Conservation (phyloP, 495 filamentous ascomycete genomes). For the Lasiosphaeria miniovina region DNA sequence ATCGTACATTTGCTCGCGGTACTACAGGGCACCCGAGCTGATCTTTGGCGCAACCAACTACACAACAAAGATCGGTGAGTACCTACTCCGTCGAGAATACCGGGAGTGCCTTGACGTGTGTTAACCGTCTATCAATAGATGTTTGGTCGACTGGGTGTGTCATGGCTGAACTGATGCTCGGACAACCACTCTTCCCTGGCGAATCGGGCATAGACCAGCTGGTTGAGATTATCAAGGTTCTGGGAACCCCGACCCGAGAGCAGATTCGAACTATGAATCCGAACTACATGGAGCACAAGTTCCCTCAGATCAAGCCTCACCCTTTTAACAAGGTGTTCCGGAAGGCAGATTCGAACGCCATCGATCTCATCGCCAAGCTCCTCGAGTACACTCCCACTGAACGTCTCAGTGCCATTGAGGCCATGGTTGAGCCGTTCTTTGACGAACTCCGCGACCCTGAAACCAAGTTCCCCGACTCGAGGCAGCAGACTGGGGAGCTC, state of each 20-base stretch:
- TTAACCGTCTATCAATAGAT: slow-evolving; percentile 54
- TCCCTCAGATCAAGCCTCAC: slow-evolving; percentile 99
- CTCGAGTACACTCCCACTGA: slow-evolving; percentile 97
- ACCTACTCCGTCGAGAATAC: background rate
- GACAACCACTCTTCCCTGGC: slow-evolving; percentile 97
- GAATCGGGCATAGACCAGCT: slow-evolving; percentile 98
- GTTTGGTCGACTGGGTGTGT: slow-evolving; percentile 99
- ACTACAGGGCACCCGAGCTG: slow-evolving; percentile 96
- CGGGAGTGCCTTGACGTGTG: background rate
- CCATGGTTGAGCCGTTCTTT: slow-evolving; percentile 98
- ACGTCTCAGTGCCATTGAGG: slow-evolving; percentile 88
- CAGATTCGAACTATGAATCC: slow-evolving; percentile 99
- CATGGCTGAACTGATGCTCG: slow-evolving; percentile 99
- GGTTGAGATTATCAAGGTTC: slow-evolving; percentile 99
- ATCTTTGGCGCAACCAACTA: slow-evolving; percentile 99
- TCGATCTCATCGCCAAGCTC: slow-evolving; percentile 89
- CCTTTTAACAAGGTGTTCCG: slow-evolving; percentile 99
- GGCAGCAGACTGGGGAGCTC: slow-evolving; percentile 69
- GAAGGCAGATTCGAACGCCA: slow-evolving; percentile 85
- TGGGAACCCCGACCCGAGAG: slow-evolving; percentile 95
- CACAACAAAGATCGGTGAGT: slow-evolving; percentile 97
- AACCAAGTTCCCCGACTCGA: slow-evolving; percentile 89
- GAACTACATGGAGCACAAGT: slow-evolving; percentile 99
- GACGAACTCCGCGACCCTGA: slow-evolving; percentile 88
- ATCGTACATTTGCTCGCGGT: slow-evolving; percentile 98